Percentiles rank a stretch among this genome's conserved stretches.
phyloP scores from a whole-genome alignment of 257 asterid species.

The Striga asiatica region DNA sequence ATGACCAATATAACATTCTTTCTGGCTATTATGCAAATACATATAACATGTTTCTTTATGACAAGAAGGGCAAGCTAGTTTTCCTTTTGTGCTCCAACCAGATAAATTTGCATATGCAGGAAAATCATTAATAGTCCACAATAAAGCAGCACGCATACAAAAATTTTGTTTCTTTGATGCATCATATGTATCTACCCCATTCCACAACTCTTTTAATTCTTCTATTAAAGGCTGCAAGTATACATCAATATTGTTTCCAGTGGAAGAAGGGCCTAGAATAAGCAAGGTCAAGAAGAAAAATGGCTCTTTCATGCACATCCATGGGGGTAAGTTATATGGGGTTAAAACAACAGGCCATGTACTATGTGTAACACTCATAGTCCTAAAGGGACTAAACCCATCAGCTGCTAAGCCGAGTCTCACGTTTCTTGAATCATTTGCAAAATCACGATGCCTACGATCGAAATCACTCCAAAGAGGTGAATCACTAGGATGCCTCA shows the following conservation, averaged over 20 bases:
- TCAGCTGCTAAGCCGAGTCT: slow-evolving; percentile 1
- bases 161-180: background rate
- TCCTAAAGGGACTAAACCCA: slow-evolving; percentile 10
- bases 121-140: slow-evolving; percentile 12
- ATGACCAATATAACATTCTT: slow-evolving; percentile 1
- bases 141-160: slow-evolving; percentile 1
- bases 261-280: background rate
- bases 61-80: slow-evolving; percentile 4
- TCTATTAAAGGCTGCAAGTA: slow-evolving; percentile 6
- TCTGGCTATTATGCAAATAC: background rate
- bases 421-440: slow-evolving; percentile 9
- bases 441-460: background rate
- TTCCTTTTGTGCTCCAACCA: slow-evolving; percentile 5
- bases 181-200: slow-evolving; percentile 11
- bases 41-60: background rate
- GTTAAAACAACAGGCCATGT: too few relatives aligned
- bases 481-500: slow-evolving; percentile 11
- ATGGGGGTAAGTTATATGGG: too few relatives aligned
- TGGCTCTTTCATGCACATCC: background rate
- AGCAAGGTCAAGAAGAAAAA: background rate
- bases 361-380: too few relatives aligned
- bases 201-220: slow-evolving; percentile 12
- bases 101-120: slow-evolving; percentile 3
- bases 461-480: slow-evolving; percentile 12
- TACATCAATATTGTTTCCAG: slow-evolving; percentile 8